These are phyloP conservation scores for Nakazawaea pomicola DNA, from an alignment of 805 yeast species.

Conservation along the genomic window DNA sequence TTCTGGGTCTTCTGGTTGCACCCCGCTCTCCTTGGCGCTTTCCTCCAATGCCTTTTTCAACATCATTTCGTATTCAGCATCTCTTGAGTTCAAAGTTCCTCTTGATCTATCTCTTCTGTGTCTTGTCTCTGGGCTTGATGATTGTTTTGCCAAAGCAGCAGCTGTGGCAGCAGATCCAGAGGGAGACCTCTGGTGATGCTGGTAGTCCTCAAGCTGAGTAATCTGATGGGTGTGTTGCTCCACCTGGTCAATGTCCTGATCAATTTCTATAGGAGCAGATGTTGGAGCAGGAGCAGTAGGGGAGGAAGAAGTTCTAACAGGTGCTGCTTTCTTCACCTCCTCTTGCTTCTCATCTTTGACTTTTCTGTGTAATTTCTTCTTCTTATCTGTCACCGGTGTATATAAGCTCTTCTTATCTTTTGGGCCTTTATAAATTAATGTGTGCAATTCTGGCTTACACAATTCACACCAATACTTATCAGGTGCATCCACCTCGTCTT, in stretches of 20 bases:
- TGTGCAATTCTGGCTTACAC: conserved; percentile 83
- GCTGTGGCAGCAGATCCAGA: conserved; percentile 14
- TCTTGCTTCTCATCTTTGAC: conserved; percentile 19
- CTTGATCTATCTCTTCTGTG: conserved; percentile 20
- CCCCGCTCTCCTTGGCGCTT: conserved; percentile 47
- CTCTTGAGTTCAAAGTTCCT: conserved; percentile 18
- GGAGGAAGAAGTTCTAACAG: background rate
- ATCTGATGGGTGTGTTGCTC: conserved; percentile 16
- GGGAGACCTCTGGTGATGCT: conserved; percentile 12
- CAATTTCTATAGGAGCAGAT: conserved; percentile 10
- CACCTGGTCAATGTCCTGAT: conserved; percentile 11
- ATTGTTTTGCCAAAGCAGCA: conserved; percentile 11
- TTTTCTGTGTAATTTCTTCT: conserved; percentile 15
- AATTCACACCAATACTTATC: conserved; percentile 94
- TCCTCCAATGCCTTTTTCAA: conserved; percentile 47
- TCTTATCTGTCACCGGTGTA: conserved; percentile 34
- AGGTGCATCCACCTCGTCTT: conserved; percentile 70
- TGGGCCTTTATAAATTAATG: conserved; percentile 39
- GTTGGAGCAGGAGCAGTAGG: conserved; percentile 4
- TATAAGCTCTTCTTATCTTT: conserved; percentile 46
- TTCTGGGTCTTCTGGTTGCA: conserved; percentile 30
- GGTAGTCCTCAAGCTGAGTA: conserved; percentile 15
- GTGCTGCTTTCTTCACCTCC: conserved; percentile 21
- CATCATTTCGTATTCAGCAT: conserved; percentile 29
- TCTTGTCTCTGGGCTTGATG: conserved; percentile 10